Base-by-base conservation (phyloP, 768 basidiomycete genomes). In the Lentinula raphanica region DNA sequence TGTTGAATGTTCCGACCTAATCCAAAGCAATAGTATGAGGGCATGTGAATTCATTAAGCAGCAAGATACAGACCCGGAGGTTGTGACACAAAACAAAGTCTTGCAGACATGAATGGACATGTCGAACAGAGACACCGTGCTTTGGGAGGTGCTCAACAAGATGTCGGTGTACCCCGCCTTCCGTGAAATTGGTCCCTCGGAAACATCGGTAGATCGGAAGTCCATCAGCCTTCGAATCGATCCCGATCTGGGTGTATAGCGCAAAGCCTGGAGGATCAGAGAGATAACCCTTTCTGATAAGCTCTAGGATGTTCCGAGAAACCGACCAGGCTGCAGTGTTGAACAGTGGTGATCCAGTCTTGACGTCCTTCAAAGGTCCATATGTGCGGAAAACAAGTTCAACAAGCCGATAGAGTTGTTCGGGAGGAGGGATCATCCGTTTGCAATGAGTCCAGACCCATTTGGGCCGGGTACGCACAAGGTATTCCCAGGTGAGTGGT, bases 291-390 rank as follows among this genome's bases (percentile, higher is more conserved):
- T 29, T 35, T 7, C 55, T 21, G 11, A 71, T 63, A 7, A 67
- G 44, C 36, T 45, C 42, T 21, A 67, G 55, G 35, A 67, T 60
- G 35, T 65, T 66, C 44, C 60, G 57, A 3, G 70, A 68, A 8
- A 60, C 58, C 0, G 65, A 62, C 73, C 73, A 77, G 8, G 64
- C 64, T 9, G 60, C 46, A 0, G 57, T 21, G 45, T 64, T 71
- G 60, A 75, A 76, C 0, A 77, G 62, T 13, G 72, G 68, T 0
- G 58, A 40, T 0, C 63, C 59, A 0, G 72, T 67, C 9, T 54
- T 62, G 0, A 69, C 53, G 64, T 76, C 74, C 44, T 69, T 67
- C 6, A 77, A 54, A 6, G 73, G 68, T 0, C 73, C 73, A 64
- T 66, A 76, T 19, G 60, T 67, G 1, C 48, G 19, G 45, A 76